phyloP scores from a whole-genome alignment of 768 basidiomycete genomes.

The Pulveroboletus sp. region DNA sequence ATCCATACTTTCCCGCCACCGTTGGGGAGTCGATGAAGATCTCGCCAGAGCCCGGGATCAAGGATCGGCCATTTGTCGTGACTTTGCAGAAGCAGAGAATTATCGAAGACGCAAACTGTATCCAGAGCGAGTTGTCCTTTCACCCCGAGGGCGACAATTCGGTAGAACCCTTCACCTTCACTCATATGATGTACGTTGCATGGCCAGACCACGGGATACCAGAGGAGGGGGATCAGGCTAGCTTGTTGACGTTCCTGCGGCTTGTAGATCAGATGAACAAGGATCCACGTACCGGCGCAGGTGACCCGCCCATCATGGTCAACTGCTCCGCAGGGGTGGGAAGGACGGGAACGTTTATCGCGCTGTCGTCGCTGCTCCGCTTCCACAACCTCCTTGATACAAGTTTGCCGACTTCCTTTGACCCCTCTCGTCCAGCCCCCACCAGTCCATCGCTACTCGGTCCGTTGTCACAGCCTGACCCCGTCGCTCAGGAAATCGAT shows the following conservation, averaged over 20 bases:
- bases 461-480: conserved; percentile 47
- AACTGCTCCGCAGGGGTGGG: conserved; percentile 88
- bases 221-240: conserved; percentile 49
- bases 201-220: conserved; percentile 92
- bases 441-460: conserved; percentile 54
- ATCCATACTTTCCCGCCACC: conserved; percentile 65
- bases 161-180: conserved; percentile 46
- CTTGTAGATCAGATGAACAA: conserved; percentile 64
- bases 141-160: conserved; percentile 31
- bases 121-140: conserved; percentile 58
- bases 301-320: conserved; percentile 65
- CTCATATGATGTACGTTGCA: conserved; percentile 65
- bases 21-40: conserved; percentile 51
- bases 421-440: conserved; percentile 18
- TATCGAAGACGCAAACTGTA: conserved; percentile 55
- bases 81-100: conserved; percentile 45
- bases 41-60: conserved; percentile 40
- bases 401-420: conserved; percentile 20
- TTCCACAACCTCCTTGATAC: conserved; percentile 42
- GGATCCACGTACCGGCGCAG: conserved; percentile 27
- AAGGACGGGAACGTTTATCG: conserved; percentile 82
- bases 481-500: conserved; percentile 69
- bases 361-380: conserved; percentile 74
- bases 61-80: conserved; percentile 47
- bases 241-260: conserved; percentile 54